Evolutionary conservation across 495 filamentous ascomycete species (phyloP).

Genomic region (Stereocaulon alpinum): DNA sequence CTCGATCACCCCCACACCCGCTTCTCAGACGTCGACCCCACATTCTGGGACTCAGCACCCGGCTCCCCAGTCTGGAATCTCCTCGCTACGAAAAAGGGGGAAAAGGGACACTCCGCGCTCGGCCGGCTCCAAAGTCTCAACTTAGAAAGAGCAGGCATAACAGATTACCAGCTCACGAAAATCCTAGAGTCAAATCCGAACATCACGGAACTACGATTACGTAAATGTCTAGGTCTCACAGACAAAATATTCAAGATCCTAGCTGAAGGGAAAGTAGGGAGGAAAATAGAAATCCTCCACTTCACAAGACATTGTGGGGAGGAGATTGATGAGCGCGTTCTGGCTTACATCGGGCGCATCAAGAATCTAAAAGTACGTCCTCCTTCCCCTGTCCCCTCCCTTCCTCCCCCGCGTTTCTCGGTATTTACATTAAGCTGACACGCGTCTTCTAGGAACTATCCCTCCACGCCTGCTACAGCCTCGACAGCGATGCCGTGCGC

Average conservation of each 20-base stretch:
- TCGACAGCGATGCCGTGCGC: conserved; percentile 24
- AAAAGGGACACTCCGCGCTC: conserved; percentile 15
- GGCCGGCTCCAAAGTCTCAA: conserved; percentile 23
- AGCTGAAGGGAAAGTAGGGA: conserved; percentile 20
- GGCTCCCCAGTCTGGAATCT: conserved; percentile 29
- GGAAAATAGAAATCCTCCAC: conserved; percentile 8
- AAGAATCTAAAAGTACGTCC: conserved; percentile 13
- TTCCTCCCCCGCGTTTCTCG: too few species aligned
- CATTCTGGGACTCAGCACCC: conserved; percentile 25
- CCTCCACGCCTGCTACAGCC: conserved; percentile 26
- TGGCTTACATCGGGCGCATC: conserved; percentile 15
- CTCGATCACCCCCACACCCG: conserved; percentile 32
- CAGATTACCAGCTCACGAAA: conserved; percentile 30
- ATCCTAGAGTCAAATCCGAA: conserved; percentile 27
- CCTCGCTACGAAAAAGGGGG: conserved; percentile 19
- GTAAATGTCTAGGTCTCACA: conserved; percentile 28
- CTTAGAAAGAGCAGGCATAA: conserved; percentile 30
- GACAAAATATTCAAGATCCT: conserved; percentile 30
- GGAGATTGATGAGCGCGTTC: conserved; percentile 15
- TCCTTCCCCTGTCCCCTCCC: not conserved
- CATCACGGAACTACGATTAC: conserved; percentile 25
- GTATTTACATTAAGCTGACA: too few species aligned
- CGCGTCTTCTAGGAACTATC: not conserved
- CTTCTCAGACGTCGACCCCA: conserved; percentile 23
- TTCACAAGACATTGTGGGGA: conserved; percentile 9